These are phyloP conservation scores for Cladophialophora carrionii DNA, from an alignment of 2,329 filamentous ascomycete genomes.

Conservation along the genomic window DNA sequence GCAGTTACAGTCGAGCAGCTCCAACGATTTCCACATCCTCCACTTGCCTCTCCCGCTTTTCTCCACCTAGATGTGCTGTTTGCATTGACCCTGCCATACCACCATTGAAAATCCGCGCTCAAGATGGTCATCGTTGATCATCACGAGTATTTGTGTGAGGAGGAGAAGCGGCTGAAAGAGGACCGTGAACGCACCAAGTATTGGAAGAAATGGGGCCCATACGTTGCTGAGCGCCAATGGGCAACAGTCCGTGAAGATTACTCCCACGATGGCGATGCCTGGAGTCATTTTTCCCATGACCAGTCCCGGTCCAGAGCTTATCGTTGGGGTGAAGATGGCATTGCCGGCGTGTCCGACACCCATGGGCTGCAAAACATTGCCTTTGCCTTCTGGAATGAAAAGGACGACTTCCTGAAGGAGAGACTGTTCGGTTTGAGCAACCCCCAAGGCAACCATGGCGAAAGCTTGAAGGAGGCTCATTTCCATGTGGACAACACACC, in stretches of 20 bases:
- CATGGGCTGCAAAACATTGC: slow-evolving; percentile 90
- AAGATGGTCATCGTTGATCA: slow-evolving; percentile 87
- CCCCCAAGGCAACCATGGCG: slow-evolving; percentile 94
- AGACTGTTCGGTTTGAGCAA: slow-evolving; percentile 93
- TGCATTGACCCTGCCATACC: slow-evolving; percentile 2
- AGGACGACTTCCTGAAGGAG: slow-evolving; percentile 94
- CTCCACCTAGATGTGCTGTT: slow-evolving; percentile 11
- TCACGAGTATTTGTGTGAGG: slow-evolving; percentile 82
- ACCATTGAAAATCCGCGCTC: neutral
- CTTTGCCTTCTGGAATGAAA: slow-evolving; percentile 96
- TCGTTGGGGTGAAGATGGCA: slow-evolving; percentile 95
- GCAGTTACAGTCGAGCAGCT: neutral
- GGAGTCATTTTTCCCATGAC: slow-evolving; percentile 95
- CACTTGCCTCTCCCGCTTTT: neutral
- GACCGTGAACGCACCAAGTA: slow-evolving; percentile 83
- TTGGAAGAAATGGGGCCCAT: slow-evolving; percentile 98
- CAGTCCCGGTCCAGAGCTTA: slow-evolving; percentile 86
- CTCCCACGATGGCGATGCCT: slow-evolving; percentile 84
- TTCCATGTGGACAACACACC: slow-evolving; percentile 97
- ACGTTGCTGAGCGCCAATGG: slow-evolving; percentile 93
- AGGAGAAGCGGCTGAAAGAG: slow-evolving; percentile 86
- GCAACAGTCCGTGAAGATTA: slow-evolving; percentile 91
- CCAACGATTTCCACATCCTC: neutral
- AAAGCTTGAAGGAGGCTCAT: slow-evolving; percentile 94
- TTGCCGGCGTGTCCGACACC: slow-evolving; percentile 91